phyloP scores from a whole-genome alignment of 2,329 filamentous ascomycete species.

The Dendryphion nanum region DNA sequence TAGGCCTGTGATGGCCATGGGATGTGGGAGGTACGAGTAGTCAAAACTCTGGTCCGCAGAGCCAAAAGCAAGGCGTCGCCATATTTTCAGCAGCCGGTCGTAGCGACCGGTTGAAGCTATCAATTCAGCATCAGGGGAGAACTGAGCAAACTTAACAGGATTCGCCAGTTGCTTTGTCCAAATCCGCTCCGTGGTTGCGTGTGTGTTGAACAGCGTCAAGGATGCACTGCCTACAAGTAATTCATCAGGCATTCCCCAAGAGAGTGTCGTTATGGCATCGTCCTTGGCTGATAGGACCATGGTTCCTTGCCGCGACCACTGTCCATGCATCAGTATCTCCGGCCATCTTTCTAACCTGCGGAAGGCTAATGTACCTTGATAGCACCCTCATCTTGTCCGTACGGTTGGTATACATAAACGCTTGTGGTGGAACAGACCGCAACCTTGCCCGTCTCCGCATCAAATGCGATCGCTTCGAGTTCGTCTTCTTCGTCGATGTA shows the following conservation, averaged over 20 bases:
- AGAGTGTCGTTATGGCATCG: slow-evolving; percentile 61
- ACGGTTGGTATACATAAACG: slow-evolving; percentile 77
- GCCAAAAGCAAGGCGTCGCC: slow-evolving; percentile 83
- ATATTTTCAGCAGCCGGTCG: slow-evolving; percentile 87
- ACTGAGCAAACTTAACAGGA: slow-evolving; percentile 68
- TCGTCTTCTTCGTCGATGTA: slow-evolving; percentile 73
- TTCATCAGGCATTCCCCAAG: slow-evolving; percentile 86
- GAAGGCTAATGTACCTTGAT: slow-evolving; percentile 60
- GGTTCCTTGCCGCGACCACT: slow-evolving; percentile 63
- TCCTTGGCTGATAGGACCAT: slow-evolving; percentile 49
- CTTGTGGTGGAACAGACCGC: slow-evolving; percentile 66
- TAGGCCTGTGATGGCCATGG: slow-evolving; percentile 72
- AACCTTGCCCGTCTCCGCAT: slow-evolving; percentile 82
- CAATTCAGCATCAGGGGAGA: slow-evolving; percentile 84
- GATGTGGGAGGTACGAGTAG: slow-evolving; percentile 85
- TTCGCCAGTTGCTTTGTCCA: slow-evolving; percentile 78
- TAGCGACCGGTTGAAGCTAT: slow-evolving; percentile 78
- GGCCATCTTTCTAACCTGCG: no score
- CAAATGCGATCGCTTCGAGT: slow-evolving; percentile 75
- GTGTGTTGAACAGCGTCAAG: slow-evolving; percentile 67
- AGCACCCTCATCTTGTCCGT: slow-evolving; percentile 66
- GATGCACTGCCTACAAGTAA: slow-evolving; percentile 72
- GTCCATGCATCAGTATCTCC: no score
- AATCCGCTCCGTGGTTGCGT: slow-evolving; percentile 53
- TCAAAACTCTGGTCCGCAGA: slow-evolving; percentile 84